phyloP scores from a whole-genome alignment of 495 filamentous ascomycete genomes.

The Thozetella sp. region DNA sequence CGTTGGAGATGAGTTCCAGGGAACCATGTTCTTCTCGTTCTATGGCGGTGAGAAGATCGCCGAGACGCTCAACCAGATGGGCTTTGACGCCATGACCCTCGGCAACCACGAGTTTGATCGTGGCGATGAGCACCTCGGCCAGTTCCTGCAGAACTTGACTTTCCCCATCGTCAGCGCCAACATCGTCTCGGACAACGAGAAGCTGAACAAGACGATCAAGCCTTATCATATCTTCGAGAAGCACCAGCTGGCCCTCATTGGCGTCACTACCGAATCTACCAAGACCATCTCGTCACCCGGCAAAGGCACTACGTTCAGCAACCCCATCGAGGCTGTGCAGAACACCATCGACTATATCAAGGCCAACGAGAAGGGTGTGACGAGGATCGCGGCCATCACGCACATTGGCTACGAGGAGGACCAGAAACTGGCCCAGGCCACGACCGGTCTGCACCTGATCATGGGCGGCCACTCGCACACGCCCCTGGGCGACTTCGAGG shows the following conservation, averaged over 20 bases:
- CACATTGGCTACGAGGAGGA: slow-evolving; percentile 63
- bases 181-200: slow-evolving; percentile 47
- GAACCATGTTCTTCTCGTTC: slow-evolving; percentile 59
- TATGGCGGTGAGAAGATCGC: slow-evolving; percentile 65
- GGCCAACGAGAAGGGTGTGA: slow-evolving; percentile 47
- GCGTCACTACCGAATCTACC: slow-evolving; percentile 57
- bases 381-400: slow-evolving; percentile 56
- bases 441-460: slow-evolving; percentile 55
- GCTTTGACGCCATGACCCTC: slow-evolving; percentile 61
- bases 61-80: slow-evolving; percentile 59
- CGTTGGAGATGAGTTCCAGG: slow-evolving; percentile 62
- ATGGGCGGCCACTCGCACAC: slow-evolving; percentile 63
- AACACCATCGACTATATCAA: slow-evolving; percentile 53
- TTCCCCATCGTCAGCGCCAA: slow-evolving; percentile 62
- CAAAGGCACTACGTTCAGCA: slow-evolving; percentile 49
- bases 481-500: slow-evolving; percentile 50
- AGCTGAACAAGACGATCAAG: slow-evolving; percentile 54
- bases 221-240: slow-evolving; percentile 58
- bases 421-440: slow-evolving; percentile 50
- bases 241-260: slow-evolving; percentile 56
- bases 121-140: slow-evolving; percentile 49
- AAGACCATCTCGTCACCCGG: slow-evolving; percentile 52
- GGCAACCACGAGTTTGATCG: slow-evolving; percentile 63
- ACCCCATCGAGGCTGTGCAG: slow-evolving; percentile 50
- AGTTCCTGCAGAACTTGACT: slow-evolving; percentile 56